A percentile compares a stretch with the other conserved stretches of the same genome.
Evolutionary conservation across 2,329 filamentous ascomycete species (phyloP).

Genomic region (Penicillium sp.): DNA sequence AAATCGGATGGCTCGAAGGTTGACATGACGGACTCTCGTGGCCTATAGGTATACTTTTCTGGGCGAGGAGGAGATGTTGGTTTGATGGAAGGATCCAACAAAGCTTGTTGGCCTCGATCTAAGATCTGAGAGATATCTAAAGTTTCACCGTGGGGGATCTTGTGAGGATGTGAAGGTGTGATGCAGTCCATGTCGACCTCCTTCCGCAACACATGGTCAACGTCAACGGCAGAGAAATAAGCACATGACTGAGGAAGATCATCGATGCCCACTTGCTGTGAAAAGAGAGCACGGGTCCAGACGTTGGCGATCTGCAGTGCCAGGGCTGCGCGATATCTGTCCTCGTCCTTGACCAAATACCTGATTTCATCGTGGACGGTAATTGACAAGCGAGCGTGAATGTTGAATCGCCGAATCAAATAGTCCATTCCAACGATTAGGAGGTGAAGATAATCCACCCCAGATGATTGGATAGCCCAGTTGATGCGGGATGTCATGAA

Average conservation of each 20-base stretch:
- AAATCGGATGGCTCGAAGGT: constrained; percentile 58
- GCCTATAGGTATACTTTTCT: constrained; percentile 65
- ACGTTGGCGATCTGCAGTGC: constrained; percentile 91
- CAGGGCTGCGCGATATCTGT: constrained; percentile 87
- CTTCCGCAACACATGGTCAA: constrained; percentile 93
- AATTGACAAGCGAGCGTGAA: constrained; percentile 81
- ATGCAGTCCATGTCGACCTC: constrained; percentile 98
- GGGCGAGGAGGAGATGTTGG: constrained; percentile 60
- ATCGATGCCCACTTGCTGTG: constrained; percentile 92
- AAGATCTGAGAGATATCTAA: constrained; percentile 80
- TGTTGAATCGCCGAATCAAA: constrained; percentile 77
- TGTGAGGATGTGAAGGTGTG: constrained; percentile 77
- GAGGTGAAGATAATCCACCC: constrained; percentile 94
- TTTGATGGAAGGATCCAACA: constrained; percentile 64
- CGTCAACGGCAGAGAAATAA: constrained; percentile 93
- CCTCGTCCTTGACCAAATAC: constrained; percentile 80
- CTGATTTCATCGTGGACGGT: constrained; percentile 98
- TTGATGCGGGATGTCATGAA: constrained; percentile 98
- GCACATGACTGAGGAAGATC: constrained; percentile 93
- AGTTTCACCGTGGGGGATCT: constrained; percentile 82
- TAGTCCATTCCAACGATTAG: constrained; percentile 95
- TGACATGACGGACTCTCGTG: constrained; percentile 78
- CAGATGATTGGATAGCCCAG: constrained; percentile 97
- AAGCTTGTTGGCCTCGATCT: constrained; percentile 66
- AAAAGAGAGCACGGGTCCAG: constrained; percentile 97